Percentiles rank a stretch among this genome's conserved stretches.
phyloP scores from a whole-genome alignment of 768 basidiomycete genomes.

The Mycena pura region DNA sequence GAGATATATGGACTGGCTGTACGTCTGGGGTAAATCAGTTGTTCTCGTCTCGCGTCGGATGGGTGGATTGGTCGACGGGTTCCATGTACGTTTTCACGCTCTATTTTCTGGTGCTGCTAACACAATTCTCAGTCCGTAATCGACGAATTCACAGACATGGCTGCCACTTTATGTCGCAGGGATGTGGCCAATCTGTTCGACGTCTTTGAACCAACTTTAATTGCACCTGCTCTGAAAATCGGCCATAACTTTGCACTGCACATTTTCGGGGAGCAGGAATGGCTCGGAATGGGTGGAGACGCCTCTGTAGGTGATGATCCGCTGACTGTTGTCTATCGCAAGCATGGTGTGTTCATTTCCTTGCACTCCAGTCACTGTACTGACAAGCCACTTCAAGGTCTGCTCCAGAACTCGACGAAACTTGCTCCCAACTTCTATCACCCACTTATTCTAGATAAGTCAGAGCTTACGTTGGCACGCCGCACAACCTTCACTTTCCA shows the following conservation, averaged over 20 bases:
- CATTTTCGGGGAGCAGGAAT: neutral
- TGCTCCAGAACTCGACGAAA: neutral
- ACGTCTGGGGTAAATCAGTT: slow-evolving; percentile 27
- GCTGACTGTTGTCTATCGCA: neutral
- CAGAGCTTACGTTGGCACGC: neutral
- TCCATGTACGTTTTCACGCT: slow-evolving; percentile 17
- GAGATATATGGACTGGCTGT: slow-evolving; percentile 28
- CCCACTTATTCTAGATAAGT: neutral
- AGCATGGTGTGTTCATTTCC: neutral
- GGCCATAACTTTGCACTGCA: neutral
- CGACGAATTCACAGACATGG: too few species aligned
- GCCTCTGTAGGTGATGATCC: neutral
- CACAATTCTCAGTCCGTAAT: too few species aligned
- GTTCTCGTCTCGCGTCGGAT: neutral
- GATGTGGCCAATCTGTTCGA: slow-evolving; percentile 6
- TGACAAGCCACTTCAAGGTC: neutral
- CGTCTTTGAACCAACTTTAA: slow-evolving; percentile 20
- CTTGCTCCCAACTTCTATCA: neutral
- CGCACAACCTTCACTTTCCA: neutral
- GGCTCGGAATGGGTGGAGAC: neutral
- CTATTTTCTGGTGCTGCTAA: too few species aligned
- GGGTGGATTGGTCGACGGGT: slow-evolving; percentile 21
- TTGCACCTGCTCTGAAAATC: neutral
- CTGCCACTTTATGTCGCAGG: too few species aligned
- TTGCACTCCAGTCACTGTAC: neutral